Conservation (phyloP, 371 early-diverging fungal genomes). For the Dichotomocladium elegans region DNA sequence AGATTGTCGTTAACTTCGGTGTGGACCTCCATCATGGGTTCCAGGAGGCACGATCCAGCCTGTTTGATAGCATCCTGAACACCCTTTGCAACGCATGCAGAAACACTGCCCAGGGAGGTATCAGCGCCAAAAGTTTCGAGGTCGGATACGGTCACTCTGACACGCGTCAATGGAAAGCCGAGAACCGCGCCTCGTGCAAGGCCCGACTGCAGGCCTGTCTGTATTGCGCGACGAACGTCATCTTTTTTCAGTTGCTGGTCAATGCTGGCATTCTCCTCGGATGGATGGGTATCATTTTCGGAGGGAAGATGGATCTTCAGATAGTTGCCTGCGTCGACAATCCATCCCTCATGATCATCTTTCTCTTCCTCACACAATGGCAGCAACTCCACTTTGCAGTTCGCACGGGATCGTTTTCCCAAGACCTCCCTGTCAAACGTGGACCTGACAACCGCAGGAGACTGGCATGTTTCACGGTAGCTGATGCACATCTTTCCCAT, state of each 20-base stretch:
- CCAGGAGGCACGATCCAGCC: constrained; percentile 64
- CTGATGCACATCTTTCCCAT: constrained; percentile 87
- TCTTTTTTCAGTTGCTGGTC: constrained; percentile 7
- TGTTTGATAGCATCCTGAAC: constrained; percentile 56
- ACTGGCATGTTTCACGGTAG: constrained; percentile 78
- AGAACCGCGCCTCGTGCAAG: constrained; percentile 78
- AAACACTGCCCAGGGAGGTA: constrained; percentile 65
- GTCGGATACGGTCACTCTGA: constrained; percentile 54
- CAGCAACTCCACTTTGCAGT: constrained; percentile 51
- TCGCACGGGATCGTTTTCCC: constrained; percentile 69
- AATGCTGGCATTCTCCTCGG: background rate
- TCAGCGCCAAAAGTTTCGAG: constrained; percentile 59
- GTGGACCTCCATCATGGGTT: constrained; percentile 85
- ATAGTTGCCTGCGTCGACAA: constrained; percentile 21
- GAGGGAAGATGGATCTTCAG: constrained; percentile 9
- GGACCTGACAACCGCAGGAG: constrained; percentile 17
- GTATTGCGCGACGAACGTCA: constrained; percentile 57
- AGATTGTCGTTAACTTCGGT: constrained; percentile 69
- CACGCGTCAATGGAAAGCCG: constrained; percentile 74
- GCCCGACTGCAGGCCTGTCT: constrained; percentile 68
- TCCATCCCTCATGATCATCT: constrained; percentile 29
- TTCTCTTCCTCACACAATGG: constrained; percentile 34
- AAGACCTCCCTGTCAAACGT: constrained; percentile 69
- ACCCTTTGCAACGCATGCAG: constrained; percentile 61
- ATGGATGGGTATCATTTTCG: constrained; percentile 8